Evolutionary conservation across 208 protist genomes (phyloP).

Genomic region (Wallacemonas collosoma): DNA sequence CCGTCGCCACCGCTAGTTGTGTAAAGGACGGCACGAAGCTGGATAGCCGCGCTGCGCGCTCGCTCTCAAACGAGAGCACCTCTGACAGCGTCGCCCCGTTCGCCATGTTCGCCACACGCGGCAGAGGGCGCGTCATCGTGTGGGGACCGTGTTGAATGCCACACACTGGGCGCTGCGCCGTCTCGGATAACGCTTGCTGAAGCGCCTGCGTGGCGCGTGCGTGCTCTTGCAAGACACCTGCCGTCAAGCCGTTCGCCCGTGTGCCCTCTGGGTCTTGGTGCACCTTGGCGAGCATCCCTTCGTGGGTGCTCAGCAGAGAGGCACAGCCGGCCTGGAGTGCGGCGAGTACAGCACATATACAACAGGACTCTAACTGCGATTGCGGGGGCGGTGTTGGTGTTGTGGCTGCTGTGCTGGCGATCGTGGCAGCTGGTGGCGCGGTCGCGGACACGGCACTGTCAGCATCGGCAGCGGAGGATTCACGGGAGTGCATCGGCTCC

Average conservation of each 20-base stretch:
- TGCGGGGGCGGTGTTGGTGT: neutral
- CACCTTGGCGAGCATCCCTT: slow-evolving; percentile 16
- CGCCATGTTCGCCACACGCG: slow-evolving; percentile 54
- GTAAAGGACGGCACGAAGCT: slow-evolving; percentile 84
- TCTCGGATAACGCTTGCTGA: slow-evolving; percentile 26
- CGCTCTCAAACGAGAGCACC: slow-evolving; percentile 64
- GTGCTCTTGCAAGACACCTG: slow-evolving; percentile 29
- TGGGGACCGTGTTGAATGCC: neutral
- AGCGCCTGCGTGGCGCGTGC: slow-evolving; percentile 27
- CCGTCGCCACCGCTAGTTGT: slow-evolving; percentile 72
- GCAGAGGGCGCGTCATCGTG: slow-evolving; percentile 17
- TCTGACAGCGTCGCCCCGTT: slow-evolving; percentile 42
- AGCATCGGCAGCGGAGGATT: neutral
- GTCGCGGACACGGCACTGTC: no score
- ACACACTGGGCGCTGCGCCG: slow-evolving; percentile 7
- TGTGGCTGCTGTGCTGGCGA: no score
- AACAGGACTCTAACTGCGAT: neutral
- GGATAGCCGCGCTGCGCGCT: slow-evolving; percentile 52
- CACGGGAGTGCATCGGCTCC: neutral
- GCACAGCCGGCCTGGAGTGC: slow-evolving; percentile 56
- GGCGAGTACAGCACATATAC: slow-evolving; percentile 24
- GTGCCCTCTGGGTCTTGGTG: slow-evolving; percentile 7
- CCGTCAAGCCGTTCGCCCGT: slow-evolving; percentile 9
- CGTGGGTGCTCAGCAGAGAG: slow-evolving; percentile 48
- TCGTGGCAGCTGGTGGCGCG: no score